These are phyloP conservation scores for Castanea crenata DNA, from an alignment of 306 rosid genomes.

Conservation along the genomic window DNA sequence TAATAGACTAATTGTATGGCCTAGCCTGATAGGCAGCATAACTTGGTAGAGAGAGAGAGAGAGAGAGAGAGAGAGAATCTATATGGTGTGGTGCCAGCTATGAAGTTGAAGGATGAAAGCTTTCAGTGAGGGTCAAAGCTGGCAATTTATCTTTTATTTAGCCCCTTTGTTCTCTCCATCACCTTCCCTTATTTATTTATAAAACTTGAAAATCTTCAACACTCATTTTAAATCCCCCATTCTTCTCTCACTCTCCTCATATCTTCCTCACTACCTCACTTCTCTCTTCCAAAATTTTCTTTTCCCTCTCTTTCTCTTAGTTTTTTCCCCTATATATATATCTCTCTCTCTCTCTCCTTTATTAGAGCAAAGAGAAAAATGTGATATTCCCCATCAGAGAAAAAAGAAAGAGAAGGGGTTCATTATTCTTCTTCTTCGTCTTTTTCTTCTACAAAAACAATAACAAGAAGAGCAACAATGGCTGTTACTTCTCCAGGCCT, in stretches of 20 bases:
- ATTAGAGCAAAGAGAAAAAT: constrained; percentile 24
- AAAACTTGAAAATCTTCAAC: constrained; percentile 24
- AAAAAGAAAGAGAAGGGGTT: background rate
- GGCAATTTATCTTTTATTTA: constrained; percentile 36
- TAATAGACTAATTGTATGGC: too few species aligned
- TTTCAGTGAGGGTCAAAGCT: constrained; percentile 70
- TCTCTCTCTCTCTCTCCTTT: constrained; percentile 22
- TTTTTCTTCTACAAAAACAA: background rate
- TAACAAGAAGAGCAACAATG: constrained; percentile 33
- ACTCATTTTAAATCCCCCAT: constrained; percentile 33
- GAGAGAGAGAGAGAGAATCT: constrained; percentile 45
- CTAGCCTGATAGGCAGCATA: constrained; percentile 25
- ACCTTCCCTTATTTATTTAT: constrained; percentile 10
- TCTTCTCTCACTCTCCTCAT: constrained; percentile 18
- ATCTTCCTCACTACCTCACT: background rate
- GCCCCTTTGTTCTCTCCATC: constrained; percentile 10
- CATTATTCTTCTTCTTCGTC: constrained; percentile 22
- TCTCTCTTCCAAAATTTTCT: constrained; percentile 4
- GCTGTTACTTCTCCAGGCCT: constrained; percentile 52
- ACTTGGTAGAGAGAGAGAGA: constrained; percentile 8
- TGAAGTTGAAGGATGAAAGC: constrained; percentile 72
- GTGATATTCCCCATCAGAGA: constrained; percentile 23
- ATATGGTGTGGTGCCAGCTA: constrained; percentile 78
- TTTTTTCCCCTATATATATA: background rate
- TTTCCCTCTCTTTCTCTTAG: background rate